Base-by-base conservation (phyloP, 371 early-diverging fungal genomes). In the Lichtheimia hyalospora region DNA sequence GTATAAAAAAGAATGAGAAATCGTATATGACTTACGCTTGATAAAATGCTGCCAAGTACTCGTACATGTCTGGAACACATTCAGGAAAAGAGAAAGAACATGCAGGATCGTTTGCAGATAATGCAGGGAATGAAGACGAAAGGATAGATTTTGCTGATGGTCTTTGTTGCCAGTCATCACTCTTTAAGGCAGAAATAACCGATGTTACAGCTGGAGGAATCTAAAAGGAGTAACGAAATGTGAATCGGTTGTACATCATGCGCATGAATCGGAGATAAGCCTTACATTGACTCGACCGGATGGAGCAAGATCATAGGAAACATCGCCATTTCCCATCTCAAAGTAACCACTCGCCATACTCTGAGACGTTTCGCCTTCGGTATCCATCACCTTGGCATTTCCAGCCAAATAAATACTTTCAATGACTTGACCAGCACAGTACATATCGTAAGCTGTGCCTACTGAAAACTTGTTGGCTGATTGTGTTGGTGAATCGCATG, bases 21-120 rank as follows among this genome's bases (percentile, higher is more conserved):
- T 10, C 0, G 8, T 34, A 27, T 48, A 8, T 21, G 41, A 61
- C 67, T 68, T 79, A 85, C 77, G 81, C 81, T 63, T 70, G 66
- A 57, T 84, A 79, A 57, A 87, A 85, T 53, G 73, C 71, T 1
- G 88, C 80, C 28, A 85, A 60, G 57, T 81, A 87, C 13, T 85
- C 85, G 46, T 87, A 85, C 62, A 85, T 84, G 46, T 85, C 88
- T 0, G 82, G 78, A 42, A 87, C 71, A 34, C 75, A 63, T 14
- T 74, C 69, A 5, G 82, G 80, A 21, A 87, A 77, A 21, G 86
- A 85, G 49, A 83, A 71, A 1, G 84, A 75, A 12, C 67, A 72
- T 0, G 58, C 62, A 2, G 79, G 70, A 20, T 81, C 76, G 14
- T 73, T 64, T 15, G 75, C 57, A 2, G 79, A 70, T 49, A 78